Evolutionary conservation across 441 rosid genomes (phyloP).

Genomic region (Euphorbia corollata): DNA sequence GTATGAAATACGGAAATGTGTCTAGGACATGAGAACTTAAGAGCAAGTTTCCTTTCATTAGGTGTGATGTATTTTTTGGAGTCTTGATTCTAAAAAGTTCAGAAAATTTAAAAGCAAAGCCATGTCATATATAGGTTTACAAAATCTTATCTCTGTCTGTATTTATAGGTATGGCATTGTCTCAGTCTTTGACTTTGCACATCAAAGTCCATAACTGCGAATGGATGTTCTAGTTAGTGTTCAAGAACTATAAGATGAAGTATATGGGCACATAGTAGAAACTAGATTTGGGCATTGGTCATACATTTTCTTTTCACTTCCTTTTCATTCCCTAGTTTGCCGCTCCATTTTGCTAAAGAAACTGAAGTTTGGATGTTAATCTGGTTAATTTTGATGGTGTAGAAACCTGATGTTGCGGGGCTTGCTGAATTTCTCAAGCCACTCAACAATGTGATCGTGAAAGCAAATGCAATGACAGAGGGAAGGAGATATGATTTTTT

Average conservation of each 20-base stretch:
- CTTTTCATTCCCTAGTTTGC: background rate
- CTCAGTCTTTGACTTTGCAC: background rate
- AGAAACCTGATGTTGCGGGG: slow-evolving; percentile 73
- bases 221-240: background rate
- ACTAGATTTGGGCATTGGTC: background rate
- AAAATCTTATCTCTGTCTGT: background rate
- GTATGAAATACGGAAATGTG: background rate
- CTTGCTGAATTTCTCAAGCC: slow-evolving; percentile 76
- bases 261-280: background rate
- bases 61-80: background rate
- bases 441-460: slow-evolving; percentile 64
- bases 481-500: slow-evolving; percentile 77
- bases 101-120: background rate
- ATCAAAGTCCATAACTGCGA: background rate
- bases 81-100: background rate
- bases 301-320: background rate
- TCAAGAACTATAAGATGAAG: background rate
- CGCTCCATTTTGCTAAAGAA: background rate
- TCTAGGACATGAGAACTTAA: background rate
- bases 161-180: background rate
- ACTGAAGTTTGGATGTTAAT: slow-evolving; percentile 13
- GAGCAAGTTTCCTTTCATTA: background rate
- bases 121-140: background rate
- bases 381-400: slow-evolving; percentile 21
- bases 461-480: slow-evolving; percentile 69